Conservation (phyloP, 345 rosid species). For the Camelina neglecta region DNA sequence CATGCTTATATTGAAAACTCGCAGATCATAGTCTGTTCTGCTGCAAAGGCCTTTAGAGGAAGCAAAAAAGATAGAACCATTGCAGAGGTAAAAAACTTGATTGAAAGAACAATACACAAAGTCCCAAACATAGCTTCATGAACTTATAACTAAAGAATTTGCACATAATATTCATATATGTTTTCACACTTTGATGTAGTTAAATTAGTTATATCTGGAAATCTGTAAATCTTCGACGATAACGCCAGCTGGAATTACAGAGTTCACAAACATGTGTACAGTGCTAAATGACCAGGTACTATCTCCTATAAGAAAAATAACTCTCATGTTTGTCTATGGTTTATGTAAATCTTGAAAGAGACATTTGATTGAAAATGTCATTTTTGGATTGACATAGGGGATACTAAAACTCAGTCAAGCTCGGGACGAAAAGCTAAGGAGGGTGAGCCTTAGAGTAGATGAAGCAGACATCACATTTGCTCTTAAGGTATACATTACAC, state of each 20-base stretch:
- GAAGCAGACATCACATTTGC: constrained; percentile 83
- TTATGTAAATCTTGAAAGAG: constrained; percentile 1
- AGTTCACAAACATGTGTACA: constrained; percentile 73
- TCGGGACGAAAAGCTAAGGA: constrained; percentile 70
- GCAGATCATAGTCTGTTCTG: constrained; percentile 84
- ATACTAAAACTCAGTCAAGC: constrained; percentile 73
- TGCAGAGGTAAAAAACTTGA: constrained; percentile 61
- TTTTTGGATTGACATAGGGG: constrained; percentile 54
- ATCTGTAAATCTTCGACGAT: constrained; percentile 72
- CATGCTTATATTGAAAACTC: constrained; percentile 15
- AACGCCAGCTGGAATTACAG: constrained; percentile 71
- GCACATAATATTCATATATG: not conserved
- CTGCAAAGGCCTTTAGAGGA: constrained; percentile 76
- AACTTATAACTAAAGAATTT: too few species aligned
- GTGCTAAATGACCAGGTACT: constrained; percentile 88
- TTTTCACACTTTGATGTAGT: constrained; percentile 50
- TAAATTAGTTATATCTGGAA: constrained; percentile 68
- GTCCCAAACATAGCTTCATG: not conserved
- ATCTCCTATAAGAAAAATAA: not conserved
- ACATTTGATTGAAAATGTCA: not conserved
- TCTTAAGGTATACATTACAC: constrained; percentile 55
- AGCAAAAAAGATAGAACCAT: constrained; percentile 79
- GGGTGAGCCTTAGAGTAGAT: constrained; percentile 76
- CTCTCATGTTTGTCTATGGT: not conserved
- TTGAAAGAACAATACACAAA: not conserved